Base-by-base conservation (phyloP, 2,329 filamentous ascomycete species). In the Nemania bipapillata region DNA sequence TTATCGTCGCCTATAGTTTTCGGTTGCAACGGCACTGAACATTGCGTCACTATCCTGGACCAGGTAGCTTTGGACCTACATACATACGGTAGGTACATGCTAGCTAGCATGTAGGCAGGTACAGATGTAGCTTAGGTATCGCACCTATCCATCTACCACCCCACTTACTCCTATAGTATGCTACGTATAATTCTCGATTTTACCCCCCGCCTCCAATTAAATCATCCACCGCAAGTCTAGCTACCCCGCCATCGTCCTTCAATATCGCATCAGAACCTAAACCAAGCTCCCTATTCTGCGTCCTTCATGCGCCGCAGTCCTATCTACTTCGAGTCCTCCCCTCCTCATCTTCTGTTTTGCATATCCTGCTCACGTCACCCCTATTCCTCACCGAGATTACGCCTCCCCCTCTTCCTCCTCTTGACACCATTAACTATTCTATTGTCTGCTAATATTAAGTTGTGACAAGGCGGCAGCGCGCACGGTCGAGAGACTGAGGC, bases 221-320 rank as follows among this genome's bases (percentile, higher is more conserved):
- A 17, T 40, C 50, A 9, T 4, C 57, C 26, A 22, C 42, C 53
- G n/a, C 24, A 15, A 12, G 26, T 7, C 30, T 15, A 69, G 56
- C 54, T 61, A 69, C 67, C 67, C 67, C 67, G 67, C 67, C 64
- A 60, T 55, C 20, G 40, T 20, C 42, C 37, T 49, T 47, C 30
- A 17, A 22, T 60, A 52, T 64, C 56, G 53, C 52, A 53, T 55
- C 60, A 56, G 35, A 57, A 62, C 30, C 49, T 59, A 42, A 50
- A 50, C 22, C 26, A 22, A 28, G 40, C 30, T 24, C 20, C n/a
- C n/a, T 20, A 42, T 24, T 45, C 9, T 56, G 35, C 32, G 40
- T 40, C 53, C 32, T 56, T 50, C 54, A n/a, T 50, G 50, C 28
- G 17, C 42, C 22, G 22, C 40, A 28, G 12, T 50, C 30, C 42